Base-by-base conservation (phyloP, 345 rosid species). In the Salix exigua region DNA sequence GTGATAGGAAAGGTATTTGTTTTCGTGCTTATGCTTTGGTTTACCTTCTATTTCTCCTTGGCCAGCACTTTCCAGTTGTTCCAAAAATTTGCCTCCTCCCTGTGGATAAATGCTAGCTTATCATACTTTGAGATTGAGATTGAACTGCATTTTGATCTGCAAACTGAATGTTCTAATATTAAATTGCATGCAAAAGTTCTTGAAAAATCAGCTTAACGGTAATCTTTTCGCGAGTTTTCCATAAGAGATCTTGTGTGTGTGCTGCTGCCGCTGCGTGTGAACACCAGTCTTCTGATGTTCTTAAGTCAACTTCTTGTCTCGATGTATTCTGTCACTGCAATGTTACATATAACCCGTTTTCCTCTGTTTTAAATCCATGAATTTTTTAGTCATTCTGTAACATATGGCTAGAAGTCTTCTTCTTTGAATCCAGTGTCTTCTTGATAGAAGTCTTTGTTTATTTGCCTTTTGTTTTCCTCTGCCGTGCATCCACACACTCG, bases 1-100 rank as follows among this genome's bases (percentile, higher is more conserved):
- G 48, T 73, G 48, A 79, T 38, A 3, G 73, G 80, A 69, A 81
- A 81, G 88, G 87, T 86, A 80, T 77, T 48, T 77, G 28, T 28
- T 25, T 2, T 33, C 38, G 53, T 76, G 53, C 68, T 68, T 19
- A 31, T n/a, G 31, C n/a, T 69, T 40, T 65, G 30, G 21, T 37
- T 70, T 60, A 9, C 64, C 18, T 23, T 55, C 38, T 2, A 16
- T 53, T 19, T 55, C 37, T 31, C 30, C 55, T 64, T 46, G 37
- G 11, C 58, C 2, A 30, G 40, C n/a, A 3, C 18, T n/a, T 23
- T 23, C 28, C 1, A 16, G 33, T 6, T 46, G 12, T 17, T 37
- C 19, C 0, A 35, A 4, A 19, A 10, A 35, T 5, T 14, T 4
- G 38, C 28, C 42, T 10, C 70, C 23, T 17, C 42, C 26, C 13